Evolutionary conservation across 805 yeast species (phyloP), one percentile per base, ranked within the genome.

Genomic region (Starmera pachycereana): DNA sequence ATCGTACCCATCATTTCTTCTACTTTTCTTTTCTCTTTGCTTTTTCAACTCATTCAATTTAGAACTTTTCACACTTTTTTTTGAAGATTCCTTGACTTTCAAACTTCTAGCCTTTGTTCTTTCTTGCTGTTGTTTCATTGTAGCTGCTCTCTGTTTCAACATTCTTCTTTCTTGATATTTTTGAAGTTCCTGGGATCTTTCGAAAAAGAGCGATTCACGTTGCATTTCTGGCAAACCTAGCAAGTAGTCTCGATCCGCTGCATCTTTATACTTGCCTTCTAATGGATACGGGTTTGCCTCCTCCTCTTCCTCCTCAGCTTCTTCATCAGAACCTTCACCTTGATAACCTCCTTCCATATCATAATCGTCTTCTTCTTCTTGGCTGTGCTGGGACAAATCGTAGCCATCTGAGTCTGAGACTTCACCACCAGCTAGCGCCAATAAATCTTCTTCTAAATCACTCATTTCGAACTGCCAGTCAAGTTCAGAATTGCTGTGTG

Each of bases 361-460:
- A 7, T 60, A 68, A 7, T 61, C 69, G 9, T 57, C 67, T 5
- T 60, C 65, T n/a, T 57, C 68, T 6, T 56, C 64, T 37, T 22
- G 9, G 6, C 27, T 22, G 27, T 22, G 27, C 27, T 22, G 27
- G 12, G 48, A 53, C 14, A 46, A 53, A 25, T 54, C 56, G 8
- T 52, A 60, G 7, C 47, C 51, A 13, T 45, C 57, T 31, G 48
- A 54, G 29, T 61, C 59, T 25, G 63, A 63, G 36, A 62, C 68
- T 22, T 51, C 56, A 32, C 62, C 58, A 44, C 94, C 97, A 38
- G 98, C 98, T 53, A 92, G 74, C 16, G 96, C 97, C 57, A 90
- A 74, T 65, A 92, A 74, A 73, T 92, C 98, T 60, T 90, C 97
- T 58, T 89, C 97, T 56, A 87, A 76, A 57, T 78, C 95, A 44